A percentile compares a stretch with the other conserved stretches of the same genome.
Conservation (phyloP, 805 yeast species). For the Teunomyces gatunensis region DNA sequence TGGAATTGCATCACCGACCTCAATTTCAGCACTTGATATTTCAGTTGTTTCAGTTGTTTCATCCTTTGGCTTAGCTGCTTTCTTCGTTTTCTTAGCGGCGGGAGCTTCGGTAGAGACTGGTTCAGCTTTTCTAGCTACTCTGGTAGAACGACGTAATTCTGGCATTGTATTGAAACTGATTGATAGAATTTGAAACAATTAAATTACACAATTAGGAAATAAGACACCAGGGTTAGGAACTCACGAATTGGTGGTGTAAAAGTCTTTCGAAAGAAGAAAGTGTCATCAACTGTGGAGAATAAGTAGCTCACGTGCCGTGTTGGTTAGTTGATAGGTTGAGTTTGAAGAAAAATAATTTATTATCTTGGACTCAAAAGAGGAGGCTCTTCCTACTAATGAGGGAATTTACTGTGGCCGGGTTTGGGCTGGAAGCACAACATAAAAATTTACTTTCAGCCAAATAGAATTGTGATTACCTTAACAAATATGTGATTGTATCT, state of each 20-base stretch:
- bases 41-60: neutral
- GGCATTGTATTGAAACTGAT: constrained; percentile 20
- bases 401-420: too few relatives aligned
- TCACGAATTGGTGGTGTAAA: neutral
- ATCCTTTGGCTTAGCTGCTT: constrained; percentile 5
- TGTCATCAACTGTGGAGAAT: neutral
- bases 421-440: too few relatives aligned
- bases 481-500: too few relatives aligned
- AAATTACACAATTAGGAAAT: neutral
- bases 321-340: neutral
- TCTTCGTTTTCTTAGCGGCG: constrained; percentile 8
- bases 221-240: neutral
- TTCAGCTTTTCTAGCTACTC: constrained; percentile 21
- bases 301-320: neutral
- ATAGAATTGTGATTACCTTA: too few relatives aligned
- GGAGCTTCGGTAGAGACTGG: constrained; percentile 12
- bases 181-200: neutral
- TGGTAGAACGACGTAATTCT: constrained; percentile 38
- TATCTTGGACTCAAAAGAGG: neutral
- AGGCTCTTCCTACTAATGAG: too few relatives aligned
- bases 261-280: neutral
- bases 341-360: neutral
- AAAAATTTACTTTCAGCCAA: too few relatives aligned
- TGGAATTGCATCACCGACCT: constrained; percentile 67
- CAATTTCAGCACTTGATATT: constrained; percentile 18